phyloP scores from a whole-genome alignment of 768 basidiomycete species.

The Paxillus involutus region DNA sequence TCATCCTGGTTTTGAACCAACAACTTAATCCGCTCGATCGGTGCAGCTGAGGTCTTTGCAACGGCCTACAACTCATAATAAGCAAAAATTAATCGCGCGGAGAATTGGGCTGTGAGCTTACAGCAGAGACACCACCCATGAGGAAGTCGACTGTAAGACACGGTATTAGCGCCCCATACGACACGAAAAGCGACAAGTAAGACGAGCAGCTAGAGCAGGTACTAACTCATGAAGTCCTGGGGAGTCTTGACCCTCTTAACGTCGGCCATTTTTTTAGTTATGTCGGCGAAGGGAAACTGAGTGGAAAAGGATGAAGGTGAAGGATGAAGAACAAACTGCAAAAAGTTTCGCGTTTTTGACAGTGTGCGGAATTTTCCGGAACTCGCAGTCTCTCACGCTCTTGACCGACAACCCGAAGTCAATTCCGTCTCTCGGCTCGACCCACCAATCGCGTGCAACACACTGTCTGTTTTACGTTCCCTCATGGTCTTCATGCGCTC shows the following conservation, averaged over 20 bases:
- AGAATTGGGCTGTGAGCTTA: conserved; percentile 37
- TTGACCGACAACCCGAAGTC: conserved; percentile 13
- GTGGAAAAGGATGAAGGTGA: conserved; percentile 45
- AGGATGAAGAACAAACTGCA: conserved; percentile 42
- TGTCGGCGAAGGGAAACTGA: conserved; percentile 42
- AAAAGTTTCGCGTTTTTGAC: conserved; percentile 51
- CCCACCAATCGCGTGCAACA: conserved; percentile 7
- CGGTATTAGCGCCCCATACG: conserved; percentile 32
- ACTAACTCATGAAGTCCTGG: conserved; percentile 82
- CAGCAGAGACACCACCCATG: conserved; percentile 95
- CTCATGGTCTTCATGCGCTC: not conserved
- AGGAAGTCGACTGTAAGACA: conserved; percentile 75
- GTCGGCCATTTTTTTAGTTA: conserved; percentile 67
- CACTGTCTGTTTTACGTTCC: not conserved
- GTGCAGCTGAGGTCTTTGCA: conserved; percentile 98
- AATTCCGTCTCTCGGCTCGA: conserved; percentile 4
- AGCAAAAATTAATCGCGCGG: conserved; percentile 5
- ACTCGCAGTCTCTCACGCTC: conserved; percentile 26
- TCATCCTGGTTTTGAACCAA: conserved; percentile 99
- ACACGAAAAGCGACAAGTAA: conserved; percentile 1
- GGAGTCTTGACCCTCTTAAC: conserved; percentile 83
- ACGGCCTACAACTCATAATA: conserved; percentile 66
- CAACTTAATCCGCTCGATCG: conserved; percentile 99
- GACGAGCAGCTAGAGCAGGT: not conserved
- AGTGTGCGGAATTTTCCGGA: conserved; percentile 32